Evolutionary conservation across 257 asterid genomes (phyloP).

Genomic region (Gentiana macrophylla): DNA sequence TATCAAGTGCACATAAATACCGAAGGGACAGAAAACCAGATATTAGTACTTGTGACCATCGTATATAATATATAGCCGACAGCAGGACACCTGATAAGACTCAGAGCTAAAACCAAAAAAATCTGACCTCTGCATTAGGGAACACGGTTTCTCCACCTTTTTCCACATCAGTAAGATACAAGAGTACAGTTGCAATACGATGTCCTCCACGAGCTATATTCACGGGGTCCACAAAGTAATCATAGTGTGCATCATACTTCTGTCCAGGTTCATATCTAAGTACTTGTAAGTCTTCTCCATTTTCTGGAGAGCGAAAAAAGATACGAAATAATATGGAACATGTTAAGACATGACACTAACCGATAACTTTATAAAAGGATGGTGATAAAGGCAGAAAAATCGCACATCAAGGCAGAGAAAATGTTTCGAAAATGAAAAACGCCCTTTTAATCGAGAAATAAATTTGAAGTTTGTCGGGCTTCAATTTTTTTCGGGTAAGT

Average conservation of each 20-base stretch:
- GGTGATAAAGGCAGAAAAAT: too few relatives aligned
- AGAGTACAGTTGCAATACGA: conserved; percentile 79
- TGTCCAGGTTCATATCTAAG: conserved; percentile 81
- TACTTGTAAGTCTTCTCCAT: conserved; percentile 95
- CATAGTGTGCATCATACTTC: conserved; percentile 84
- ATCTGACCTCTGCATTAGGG: conserved; percentile 88
- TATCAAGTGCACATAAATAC: too few relatives aligned
- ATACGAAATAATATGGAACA: background rate
- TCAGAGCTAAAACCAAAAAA: conserved; percentile 1
- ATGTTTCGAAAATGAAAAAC: too few relatives aligned
- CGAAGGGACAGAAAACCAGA: background rate
- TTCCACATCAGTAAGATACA: conserved; percentile 88
- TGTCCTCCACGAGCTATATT: conserved; percentile 87
- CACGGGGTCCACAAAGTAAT: conserved; percentile 71
- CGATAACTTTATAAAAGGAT: too few relatives aligned
- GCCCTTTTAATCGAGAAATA: too few relatives aligned
- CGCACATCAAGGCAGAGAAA: too few relatives aligned
- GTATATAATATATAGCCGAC: too few relatives aligned
- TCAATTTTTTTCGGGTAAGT: too few relatives aligned
- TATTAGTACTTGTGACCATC: background rate
- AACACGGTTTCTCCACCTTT: conserved; percentile 97
- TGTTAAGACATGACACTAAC: too few relatives aligned
- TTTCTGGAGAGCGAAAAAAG: conserved; percentile 34
- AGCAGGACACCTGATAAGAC: too few relatives aligned
- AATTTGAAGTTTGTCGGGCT: too few relatives aligned